Conservation (phyloP, 106 monocot genomes). For the Allium sativum region DNA sequence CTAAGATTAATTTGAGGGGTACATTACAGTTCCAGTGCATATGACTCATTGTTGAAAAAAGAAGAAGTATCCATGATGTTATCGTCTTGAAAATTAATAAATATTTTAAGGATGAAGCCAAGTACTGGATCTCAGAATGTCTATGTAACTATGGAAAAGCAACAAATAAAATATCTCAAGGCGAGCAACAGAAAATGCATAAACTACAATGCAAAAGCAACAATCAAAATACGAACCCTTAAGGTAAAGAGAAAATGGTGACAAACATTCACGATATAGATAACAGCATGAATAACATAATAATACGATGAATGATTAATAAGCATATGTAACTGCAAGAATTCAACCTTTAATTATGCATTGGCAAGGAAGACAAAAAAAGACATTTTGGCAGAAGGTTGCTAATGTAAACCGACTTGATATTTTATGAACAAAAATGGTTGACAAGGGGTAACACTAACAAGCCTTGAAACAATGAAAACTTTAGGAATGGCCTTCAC, state of each 20-base stretch:
- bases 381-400: no score
- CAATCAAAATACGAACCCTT: not conserved
- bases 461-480: conserved; percentile 89
- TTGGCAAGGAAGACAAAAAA: not conserved
- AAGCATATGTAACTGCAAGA: not conserved
- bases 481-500: conserved; percentile 88
- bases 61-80: no score
- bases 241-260: not conserved
- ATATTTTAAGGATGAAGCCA: no score
- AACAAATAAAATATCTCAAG: no score
- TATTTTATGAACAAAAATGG: conserved; percentile 98
- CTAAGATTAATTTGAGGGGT: no score
- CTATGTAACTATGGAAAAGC: no score
- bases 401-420: conserved; percentile 50
- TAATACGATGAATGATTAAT: not conserved
- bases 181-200: no score
- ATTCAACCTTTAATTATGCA: not conserved
- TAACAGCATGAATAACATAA: not conserved
- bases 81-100: no score
- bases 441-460: conserved; percentile 85
- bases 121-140: no score
- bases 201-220: no score
- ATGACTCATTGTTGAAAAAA: no score
- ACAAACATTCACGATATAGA: not conserved
- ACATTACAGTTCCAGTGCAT: no score